Evolutionary conservation across 2,329 filamentous ascomycete genomes (phyloP).

Genomic region (Metarhizium anisopliae): DNA sequence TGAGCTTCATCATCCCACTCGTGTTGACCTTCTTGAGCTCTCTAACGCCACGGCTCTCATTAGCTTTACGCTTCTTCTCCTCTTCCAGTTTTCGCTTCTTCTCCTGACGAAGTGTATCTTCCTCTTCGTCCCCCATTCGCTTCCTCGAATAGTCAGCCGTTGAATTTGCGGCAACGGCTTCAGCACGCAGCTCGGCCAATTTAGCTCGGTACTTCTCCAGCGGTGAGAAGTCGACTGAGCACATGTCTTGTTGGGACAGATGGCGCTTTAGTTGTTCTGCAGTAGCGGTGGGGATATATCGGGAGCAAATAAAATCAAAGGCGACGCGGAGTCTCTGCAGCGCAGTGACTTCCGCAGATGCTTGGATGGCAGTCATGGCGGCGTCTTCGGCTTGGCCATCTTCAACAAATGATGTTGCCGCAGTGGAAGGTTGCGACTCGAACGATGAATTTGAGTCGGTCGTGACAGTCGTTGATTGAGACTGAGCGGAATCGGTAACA

Average conservation of each 20-base stretch:
- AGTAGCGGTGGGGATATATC: slow-evolving; percentile 46
- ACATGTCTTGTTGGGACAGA: slow-evolving; percentile 26
- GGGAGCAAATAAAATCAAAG: slow-evolving; percentile 53
- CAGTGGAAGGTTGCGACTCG: slow-evolving; percentile 33
- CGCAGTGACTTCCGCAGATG: slow-evolving; percentile 38
- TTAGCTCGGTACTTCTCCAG: slow-evolving; percentile 61
- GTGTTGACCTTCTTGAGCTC: slow-evolving; percentile 86
- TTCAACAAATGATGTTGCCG: slow-evolving; percentile 33
- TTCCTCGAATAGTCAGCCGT: slow-evolving; percentile 65
- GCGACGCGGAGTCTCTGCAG: slow-evolving; percentile 58
- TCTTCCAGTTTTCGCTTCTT: slow-evolving; percentile 84
- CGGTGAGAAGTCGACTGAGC: slow-evolving; percentile 54
- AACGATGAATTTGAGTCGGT: slow-evolving; percentile 24
- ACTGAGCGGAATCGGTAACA: slow-evolving; percentile 24
- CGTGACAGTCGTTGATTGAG: slow-evolving; percentile 31
- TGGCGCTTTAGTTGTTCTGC: slow-evolving; percentile 29
- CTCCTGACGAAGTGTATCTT: slow-evolving; percentile 55
- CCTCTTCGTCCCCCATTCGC: slow-evolving; percentile 56
- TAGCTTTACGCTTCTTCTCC: slow-evolving; percentile 73
- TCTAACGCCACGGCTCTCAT: slow-evolving; percentile 65
- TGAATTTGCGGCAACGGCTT: slow-evolving; percentile 61
- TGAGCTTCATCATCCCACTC: slow-evolving; percentile 93
- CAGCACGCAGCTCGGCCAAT: slow-evolving; percentile 58
- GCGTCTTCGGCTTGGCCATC: slow-evolving; percentile 22
- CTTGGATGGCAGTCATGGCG: slow-evolving; percentile 33